Base-by-base conservation (phyloP, 2,329 filamentous ascomycete genomes). In the Epichloe bromicola region DNA sequence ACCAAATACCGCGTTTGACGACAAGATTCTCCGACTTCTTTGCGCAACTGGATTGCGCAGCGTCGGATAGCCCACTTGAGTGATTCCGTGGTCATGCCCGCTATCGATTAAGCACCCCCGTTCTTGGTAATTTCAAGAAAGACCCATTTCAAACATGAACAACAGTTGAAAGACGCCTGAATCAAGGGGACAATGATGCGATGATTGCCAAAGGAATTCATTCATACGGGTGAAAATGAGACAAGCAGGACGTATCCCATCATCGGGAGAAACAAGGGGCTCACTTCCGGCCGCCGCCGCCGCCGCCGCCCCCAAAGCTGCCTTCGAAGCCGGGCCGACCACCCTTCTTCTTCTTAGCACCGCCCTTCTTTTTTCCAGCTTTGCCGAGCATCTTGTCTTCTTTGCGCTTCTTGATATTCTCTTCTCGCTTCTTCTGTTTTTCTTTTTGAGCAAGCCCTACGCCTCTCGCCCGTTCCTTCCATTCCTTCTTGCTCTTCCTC, bases 401-500 rank as follows among this genome's bases (percentile, higher is more conserved):
- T 58, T 78, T 78, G 57, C 86, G 76, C 69, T 86, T 85, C 60
- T 75, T 74, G 56, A 91, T 71, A 65, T 91, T 91, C 46, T 86
- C 85, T 62, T 89, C 86, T 55, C 85, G 78, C 74, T 94, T 95
- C 67, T 82, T 81, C 63, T 91, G 88, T 64, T 83, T 84, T 59
- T 86, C 83, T 49, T 88, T 85, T 64, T 86, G 85, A 46, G 85
- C 74, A 68, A 86, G 85, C 57, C 80, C 77, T 46, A 97, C 82
- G 33, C 83, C 83, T 30, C 85, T 80, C 39, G 80, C 70, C 46
- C 87, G 76, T 52, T 88, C 85, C 45, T 72, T 77, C 87, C 93
- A 97, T 63, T 93, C 88, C 63, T 85, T 84, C 66, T 88, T 88
- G 64, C 87, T 94, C 80, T 93, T 95, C 69, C 83, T 85, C 80